Base-by-base conservation (phyloP, 805 yeast genomes). In the Ogataea dorogensis region DNA sequence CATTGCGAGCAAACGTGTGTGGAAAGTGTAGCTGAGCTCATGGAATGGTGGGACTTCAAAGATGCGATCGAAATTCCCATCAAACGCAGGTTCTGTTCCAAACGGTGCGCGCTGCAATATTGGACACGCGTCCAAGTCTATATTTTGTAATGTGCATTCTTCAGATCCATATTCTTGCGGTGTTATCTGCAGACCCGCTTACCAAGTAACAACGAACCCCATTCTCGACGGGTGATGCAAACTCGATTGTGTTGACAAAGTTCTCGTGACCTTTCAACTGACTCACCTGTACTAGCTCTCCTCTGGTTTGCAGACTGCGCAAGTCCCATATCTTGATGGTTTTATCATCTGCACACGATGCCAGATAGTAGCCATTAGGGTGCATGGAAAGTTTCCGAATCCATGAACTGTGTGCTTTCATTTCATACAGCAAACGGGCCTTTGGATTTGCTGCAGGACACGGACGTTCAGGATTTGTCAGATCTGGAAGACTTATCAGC, bases 401-500 rank as follows among this genome's bases (percentile, higher is more conserved):
- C 98, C 98, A 89, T 7, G 93, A 84, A 32, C 77, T 76, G 59
- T 89, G 97, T 2, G 93, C 96, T 5, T 62, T 51, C 8, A 86
- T 61, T 13, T 78, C 77, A 16, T 70, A 66, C 1, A 86, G 50
- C 17, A 75, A 62, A 49, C 67, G 70, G 2, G 85, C 91, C 31
- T 79, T 75, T 1, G 84, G 77, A 49, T 78, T 72, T 14, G 73
- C 59, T 0, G 77, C 61, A 0, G 87, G 84, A 26, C 38, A 27
- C 5, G 74, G 61, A 6, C 40, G 36, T 7, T 42, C 54, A 3
- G 50, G 49, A 10, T 79, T 73, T 20, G 72, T 59, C n/a, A 77
- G 38, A 7, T 64, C 67, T 1, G 91, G 89, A 1, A 78, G 58
- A 1, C 88, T 87, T n/a, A 83, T 56, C 30, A 78, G 67, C 96